phyloP scores from a whole-genome alignment of 345 rosid genomes.

The Eucalyptus brandiana region DNA sequence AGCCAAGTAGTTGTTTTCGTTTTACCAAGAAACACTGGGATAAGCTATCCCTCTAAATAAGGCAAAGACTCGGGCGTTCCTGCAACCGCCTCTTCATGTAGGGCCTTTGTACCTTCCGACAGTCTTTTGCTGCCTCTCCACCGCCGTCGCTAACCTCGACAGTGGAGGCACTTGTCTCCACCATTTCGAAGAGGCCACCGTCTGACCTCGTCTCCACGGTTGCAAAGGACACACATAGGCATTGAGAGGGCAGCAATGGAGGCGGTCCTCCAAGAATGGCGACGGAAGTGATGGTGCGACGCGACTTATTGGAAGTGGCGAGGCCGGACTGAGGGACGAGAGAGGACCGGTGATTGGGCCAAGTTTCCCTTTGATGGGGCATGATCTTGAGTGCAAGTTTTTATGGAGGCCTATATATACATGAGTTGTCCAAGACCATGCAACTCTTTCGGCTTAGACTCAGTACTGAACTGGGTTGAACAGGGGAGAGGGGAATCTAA shows the following conservation, averaged over 20 bases:
- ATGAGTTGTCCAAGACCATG: not conserved
- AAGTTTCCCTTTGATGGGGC: not conserved
- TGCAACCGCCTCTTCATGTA: no score
- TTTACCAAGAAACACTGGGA: no score
- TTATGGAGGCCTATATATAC: not conserved
- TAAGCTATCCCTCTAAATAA: no score
- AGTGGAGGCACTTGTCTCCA: not conserved
- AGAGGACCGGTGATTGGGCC: not conserved
- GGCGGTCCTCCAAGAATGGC: not conserved
- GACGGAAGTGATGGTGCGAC: not conserved
- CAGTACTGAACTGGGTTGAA: not conserved
- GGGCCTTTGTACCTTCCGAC: not conserved
- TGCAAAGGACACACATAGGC: not conserved
- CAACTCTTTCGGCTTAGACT: not conserved
- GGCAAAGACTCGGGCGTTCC: no score
- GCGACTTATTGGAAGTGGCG: not conserved
- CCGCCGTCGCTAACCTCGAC: not conserved
- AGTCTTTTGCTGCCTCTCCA: not conserved
- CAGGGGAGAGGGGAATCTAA: not conserved
- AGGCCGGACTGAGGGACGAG: not conserved
- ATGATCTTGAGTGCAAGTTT: not conserved
- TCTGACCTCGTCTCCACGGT: not conserved
- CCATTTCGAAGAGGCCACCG: not conserved
- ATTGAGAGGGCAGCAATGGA: not conserved
- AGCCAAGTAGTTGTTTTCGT: no score